These are phyloP conservation scores for Artemisia princeps DNA, from an alignment of 140 eudicot genomes.

Conservation along the genomic window DNA sequence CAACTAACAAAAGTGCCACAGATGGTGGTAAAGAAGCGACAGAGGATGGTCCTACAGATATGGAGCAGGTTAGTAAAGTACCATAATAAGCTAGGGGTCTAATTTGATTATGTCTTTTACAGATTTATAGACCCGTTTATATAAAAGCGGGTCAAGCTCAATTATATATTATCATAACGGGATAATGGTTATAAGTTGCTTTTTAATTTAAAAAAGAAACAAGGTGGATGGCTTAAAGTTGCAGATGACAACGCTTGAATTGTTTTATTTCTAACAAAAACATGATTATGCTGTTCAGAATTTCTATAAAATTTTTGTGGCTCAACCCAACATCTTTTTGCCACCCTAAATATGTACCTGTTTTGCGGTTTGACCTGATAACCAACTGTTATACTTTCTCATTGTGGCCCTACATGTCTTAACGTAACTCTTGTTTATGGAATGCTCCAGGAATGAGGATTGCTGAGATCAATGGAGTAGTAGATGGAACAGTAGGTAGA, in stretches of 20 bases:
- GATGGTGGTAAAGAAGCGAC: constrained; percentile 42
- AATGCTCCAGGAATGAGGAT: constrained; percentile 33
- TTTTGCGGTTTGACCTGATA: not conserved
- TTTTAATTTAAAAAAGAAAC: not conserved
- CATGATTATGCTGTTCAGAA: no score
- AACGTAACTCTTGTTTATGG: not conserved
- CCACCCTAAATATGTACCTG: not conserved
- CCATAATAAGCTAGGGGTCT: not conserved
- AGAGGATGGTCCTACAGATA: constrained; percentile 43
- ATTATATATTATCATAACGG: no score
- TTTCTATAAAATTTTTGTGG: not conserved
- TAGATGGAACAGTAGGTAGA: constrained; percentile 24
- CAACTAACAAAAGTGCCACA: constrained; percentile 30
- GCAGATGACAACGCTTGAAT: not conserved
- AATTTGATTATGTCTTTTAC: not conserved
- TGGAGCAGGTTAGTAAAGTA: constrained; percentile 66
- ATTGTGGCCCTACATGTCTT: no score
- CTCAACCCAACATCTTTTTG: not conserved
- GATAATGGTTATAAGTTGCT: not conserved
- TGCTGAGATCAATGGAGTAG: constrained; percentile 21
- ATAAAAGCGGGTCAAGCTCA: not conserved
- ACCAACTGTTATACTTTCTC: not conserved
- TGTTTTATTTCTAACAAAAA: not conserved
- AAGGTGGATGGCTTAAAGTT: not conserved
- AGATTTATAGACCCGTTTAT: not conserved